These are phyloP conservation scores for Mediolabrus comicus DNA, from an alignment of 108 stramenopile species.

Conservation along the genomic window DNA sequence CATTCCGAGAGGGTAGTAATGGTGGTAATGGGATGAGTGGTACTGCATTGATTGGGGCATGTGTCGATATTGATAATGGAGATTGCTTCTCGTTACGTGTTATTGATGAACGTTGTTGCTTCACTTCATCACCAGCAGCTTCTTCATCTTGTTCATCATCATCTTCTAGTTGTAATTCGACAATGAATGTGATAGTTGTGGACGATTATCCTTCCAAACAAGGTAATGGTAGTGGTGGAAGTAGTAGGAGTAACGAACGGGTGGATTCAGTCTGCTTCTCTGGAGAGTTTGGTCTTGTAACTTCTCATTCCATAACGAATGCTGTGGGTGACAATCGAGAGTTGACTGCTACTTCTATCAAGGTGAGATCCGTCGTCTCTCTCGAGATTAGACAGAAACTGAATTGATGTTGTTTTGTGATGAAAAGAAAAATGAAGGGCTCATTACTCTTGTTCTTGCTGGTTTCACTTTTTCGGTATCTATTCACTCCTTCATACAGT, in stretches of 20 bases:
- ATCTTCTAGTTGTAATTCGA: background rate
- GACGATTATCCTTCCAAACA: background rate
- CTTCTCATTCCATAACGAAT: background rate
- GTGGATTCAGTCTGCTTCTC: background rate
- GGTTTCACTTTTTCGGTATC: too few species aligned
- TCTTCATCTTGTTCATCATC: background rate
- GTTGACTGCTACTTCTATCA: background rate
- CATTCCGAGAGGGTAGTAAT: background rate
- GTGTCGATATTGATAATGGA: background rate
- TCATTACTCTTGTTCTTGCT: background rate
- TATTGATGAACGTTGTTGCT: background rate
- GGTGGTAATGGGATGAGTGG: too few species aligned
- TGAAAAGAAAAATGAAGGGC: too few species aligned
- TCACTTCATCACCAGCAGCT: too few species aligned
- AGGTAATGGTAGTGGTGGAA: too few species aligned
- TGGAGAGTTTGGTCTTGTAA: background rate
- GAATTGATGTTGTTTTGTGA: too few species aligned
- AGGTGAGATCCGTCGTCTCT: background rate
- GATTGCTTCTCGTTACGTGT: background rate
- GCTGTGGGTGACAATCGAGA: too few species aligned
- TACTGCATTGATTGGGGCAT: background rate
- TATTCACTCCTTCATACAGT: background rate
- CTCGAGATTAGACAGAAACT: too few species aligned
- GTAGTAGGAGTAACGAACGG: background rate
- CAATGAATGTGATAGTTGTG: background rate